phyloP scores from a whole-genome alignment of 1,284 basidiomycete genomes.

The Takashimella tepidaria region DNA sequence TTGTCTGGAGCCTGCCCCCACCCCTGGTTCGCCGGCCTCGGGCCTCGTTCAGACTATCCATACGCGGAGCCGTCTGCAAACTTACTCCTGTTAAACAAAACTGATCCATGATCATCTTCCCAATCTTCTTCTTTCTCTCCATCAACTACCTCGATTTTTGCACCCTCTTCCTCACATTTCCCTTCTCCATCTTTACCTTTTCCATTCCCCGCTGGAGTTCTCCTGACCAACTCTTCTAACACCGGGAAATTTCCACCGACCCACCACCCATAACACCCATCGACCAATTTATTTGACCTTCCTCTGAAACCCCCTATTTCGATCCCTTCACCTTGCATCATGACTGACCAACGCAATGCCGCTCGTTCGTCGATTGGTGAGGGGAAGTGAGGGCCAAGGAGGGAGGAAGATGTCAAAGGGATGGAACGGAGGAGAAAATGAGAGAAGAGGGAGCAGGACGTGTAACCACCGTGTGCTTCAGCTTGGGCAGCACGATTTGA shows the following conservation, averaged over 20 bases:
- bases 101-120: slow-evolving; percentile 9
- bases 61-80: no score
- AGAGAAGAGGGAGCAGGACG: slow-evolving; percentile 82
- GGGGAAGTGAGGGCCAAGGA: slow-evolving; percentile 34
- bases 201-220: slow-evolving; percentile 24
- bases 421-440: slow-evolving; percentile 62
- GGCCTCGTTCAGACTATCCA: no score
- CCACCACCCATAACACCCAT: slow-evolving; percentile 99
- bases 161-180: slow-evolving; percentile 1
- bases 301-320: slow-evolving; percentile 93
- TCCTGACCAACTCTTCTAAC: slow-evolving; percentile 58
- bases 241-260: slow-evolving; percentile 85
- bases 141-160: slow-evolving; percentile 14
- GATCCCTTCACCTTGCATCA: slow-evolving; percentile 76
- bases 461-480: slow-evolving; percentile 97
- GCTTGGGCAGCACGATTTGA: slow-evolving; percentile 56
- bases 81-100: slow-evolving; percentile 47
- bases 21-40: no score
- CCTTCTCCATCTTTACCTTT: slow-evolving; percentile 15
- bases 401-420: slow-evolving; percentile 14
- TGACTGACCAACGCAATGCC: slow-evolving; percentile 74
- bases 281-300: slow-evolving; percentile 94
- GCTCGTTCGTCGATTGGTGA: slow-evolving; percentile 57
- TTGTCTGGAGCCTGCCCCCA: no score
- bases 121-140: slow-evolving; percentile 31